Evolutionary conservation across 371 early-diverging fungal species (phyloP).

Genomic region (Catenaria anguillulae): DNA sequence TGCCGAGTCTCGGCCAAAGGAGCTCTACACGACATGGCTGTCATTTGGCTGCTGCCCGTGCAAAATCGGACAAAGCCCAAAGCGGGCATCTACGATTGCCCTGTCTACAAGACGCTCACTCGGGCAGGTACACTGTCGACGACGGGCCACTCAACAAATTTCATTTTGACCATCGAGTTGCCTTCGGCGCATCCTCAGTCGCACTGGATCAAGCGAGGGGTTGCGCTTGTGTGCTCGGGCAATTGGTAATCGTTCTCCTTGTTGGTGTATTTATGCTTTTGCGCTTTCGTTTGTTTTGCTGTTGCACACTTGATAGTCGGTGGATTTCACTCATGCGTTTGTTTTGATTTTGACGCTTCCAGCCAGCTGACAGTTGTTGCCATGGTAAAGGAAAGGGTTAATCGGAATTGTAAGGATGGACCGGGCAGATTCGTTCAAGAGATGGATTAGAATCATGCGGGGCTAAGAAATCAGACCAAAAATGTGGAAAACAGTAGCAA

Average conservation of each 20-base stretch:
- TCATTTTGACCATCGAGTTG: conserved; percentile 36
- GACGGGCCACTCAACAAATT: conserved; percentile 47
- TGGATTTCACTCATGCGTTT: too few species aligned
- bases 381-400: too few species aligned
- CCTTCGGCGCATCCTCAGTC: conserved; percentile 29
- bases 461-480: too few species aligned
- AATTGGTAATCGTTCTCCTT: conserved; percentile 4
- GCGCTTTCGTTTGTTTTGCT: too few species aligned
- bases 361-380: too few species aligned
- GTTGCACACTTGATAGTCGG: too few species aligned
- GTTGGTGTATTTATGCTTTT: too few species aligned
- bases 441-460: too few species aligned
- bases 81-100: conserved; percentile 34
- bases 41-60: conserved; percentile 35
- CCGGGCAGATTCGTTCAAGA: too few species aligned
- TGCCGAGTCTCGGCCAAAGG: conserved; percentile 32
- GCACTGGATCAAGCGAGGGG: conserved; percentile 41
- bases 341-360: too few species aligned
- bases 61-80: conserved; percentile 30
- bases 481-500: too few species aligned
- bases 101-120: conserved; percentile 38
- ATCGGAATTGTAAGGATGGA: too few species aligned
- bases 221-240: conserved; percentile 23
- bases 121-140: conserved; percentile 43
- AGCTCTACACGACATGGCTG: conserved; percentile 39